phyloP scores from a whole-genome alignment of 306 rosid genomes.

The Prinsepia uniflora region DNA sequence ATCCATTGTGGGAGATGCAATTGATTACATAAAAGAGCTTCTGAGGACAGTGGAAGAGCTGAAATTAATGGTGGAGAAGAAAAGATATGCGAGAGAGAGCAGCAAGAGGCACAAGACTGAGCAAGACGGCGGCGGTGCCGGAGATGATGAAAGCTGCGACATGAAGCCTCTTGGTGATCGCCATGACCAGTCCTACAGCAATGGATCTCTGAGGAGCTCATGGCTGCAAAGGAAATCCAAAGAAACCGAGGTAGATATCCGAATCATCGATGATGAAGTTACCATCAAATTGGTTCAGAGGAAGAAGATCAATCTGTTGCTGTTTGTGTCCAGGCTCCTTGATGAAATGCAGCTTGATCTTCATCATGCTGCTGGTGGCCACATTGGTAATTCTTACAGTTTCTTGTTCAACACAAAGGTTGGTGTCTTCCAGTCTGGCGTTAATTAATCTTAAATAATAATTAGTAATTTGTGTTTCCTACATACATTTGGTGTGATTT shows the following conservation, averaged over 20 bases:
- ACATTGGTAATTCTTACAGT: conserved; percentile 76
- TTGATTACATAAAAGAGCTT: conserved; percentile 59
- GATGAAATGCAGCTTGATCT: conserved; percentile 73
- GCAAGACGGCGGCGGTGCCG: conserved; percentile 39
- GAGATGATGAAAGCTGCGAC: conserved; percentile 57
- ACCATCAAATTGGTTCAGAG: conserved; percentile 71
- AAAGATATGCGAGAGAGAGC: conserved; percentile 56
- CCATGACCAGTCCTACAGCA: conserved; percentile 43
- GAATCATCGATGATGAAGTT: conserved; percentile 64
- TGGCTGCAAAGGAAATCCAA: conserved; percentile 89
- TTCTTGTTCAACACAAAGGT: conserved; percentile 83
- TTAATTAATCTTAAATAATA: too few species aligned
- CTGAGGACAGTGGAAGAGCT: conserved; percentile 55
- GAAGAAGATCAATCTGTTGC: conserved; percentile 63
- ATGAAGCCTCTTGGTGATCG: conserved; percentile 58
- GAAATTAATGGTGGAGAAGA: conserved; percentile 55
- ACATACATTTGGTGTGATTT: background rate
- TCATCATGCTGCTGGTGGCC: conserved; percentile 84
- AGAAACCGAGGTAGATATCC: conserved; percentile 73
- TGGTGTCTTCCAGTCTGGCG: background rate
- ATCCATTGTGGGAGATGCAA: conserved; percentile 74
- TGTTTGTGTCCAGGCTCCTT: conserved; percentile 51
- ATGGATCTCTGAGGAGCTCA: conserved; percentile 55
- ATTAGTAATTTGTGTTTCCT: background rate
- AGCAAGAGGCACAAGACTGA: conserved; percentile 56